A percentile compares a stretch with the other conserved stretches of the same genome.
Evolutionary conservation across 768 basidiomycete genomes (phyloP).

Genomic region (Mycena floridula): DNA sequence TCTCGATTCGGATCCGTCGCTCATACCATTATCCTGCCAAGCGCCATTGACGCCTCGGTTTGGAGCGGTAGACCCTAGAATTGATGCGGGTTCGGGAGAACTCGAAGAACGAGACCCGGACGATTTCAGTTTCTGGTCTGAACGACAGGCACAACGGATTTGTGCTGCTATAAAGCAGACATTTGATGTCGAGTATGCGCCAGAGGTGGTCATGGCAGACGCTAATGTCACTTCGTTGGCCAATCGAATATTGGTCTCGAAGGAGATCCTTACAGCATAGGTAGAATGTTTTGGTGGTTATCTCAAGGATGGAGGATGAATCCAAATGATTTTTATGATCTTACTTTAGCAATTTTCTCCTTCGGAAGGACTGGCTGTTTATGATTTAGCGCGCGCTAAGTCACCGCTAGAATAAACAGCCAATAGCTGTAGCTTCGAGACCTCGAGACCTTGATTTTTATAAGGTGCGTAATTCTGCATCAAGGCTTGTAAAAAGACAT

Average conservation of each 20-base stretch:
- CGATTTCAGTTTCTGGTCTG: slow-evolving; percentile 93
- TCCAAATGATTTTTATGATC: no score
- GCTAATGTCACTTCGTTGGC: slow-evolving; percentile 86
- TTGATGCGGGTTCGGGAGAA: slow-evolving; percentile 15
- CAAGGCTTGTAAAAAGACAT: no score
- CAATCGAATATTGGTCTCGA: slow-evolving; percentile 77
- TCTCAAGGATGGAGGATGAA: no score
- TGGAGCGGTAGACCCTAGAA: slow-evolving; percentile 8
- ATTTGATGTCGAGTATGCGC: slow-evolving; percentile 84
- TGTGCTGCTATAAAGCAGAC: slow-evolving; percentile 70
- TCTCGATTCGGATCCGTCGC: slow-evolving; percentile 77
- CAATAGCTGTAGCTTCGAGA: no score
- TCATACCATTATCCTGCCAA: slow-evolving; percentile 70
- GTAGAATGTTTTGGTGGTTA: background rate
- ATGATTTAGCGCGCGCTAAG: no score
- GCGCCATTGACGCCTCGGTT: slow-evolving; percentile 18
- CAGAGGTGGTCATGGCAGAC: slow-evolving; percentile 89
- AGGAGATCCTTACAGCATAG: slow-evolving; percentile 38
- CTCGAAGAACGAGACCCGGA: slow-evolving; percentile 65
- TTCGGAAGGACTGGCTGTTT: no score
- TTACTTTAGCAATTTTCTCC: no score
- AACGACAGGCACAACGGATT: slow-evolving; percentile 86
- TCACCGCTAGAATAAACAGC: no score
- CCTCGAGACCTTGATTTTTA: no score
- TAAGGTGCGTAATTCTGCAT: no score